Evolutionary conservation across 805 yeast species (phyloP), one percentile per base, ranked within the genome.

Genomic region (Cyberlindnera bimundalis): DNA sequence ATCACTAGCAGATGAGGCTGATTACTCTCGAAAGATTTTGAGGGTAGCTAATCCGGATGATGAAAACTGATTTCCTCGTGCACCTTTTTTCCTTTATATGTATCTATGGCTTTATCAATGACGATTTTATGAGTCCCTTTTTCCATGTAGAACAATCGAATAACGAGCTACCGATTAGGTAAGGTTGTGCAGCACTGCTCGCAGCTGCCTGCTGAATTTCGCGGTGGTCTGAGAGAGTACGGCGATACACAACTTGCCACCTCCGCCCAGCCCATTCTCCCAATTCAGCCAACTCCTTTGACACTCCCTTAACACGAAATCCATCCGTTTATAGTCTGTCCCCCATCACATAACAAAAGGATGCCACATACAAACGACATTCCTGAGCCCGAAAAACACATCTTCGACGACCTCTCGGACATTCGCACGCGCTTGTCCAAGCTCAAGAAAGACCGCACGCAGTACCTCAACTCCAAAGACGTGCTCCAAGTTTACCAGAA

Each of bases 21-120:
- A 86, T 60, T 85, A 82, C 63, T 73, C 85, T 36, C 71, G 89
- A 57, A 87, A 87, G 65, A 79, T 86, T 15, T 68, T 90, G 34
- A 81, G 88, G 45, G 95, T 90, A 11, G 90, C 95, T 25, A 90
- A 90, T 56, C 96, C 96, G 1, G 96, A 87, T 60, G 80, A 74
- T 49, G 51, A 17, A 5, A 25, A 33, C 28, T 33, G 13, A 17
- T 4, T 21, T 13, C 9, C 20, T 19, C 4, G 8, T 20, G n/a
- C n/a, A n/a, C n/a, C n/a, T n/a, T n/a, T n/a, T n/a, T n/a, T 23
- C 33, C 14, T 29, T 28, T 18, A 14, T 29, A 17, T 24, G 5
- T 42, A 21, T 30, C 36, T 20, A 15, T 33, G 30, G 16, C 16
- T 27, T n/a, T 27, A 8, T 11, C 32, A 29, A 6, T 29, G 32